Evolutionary conservation across 2,329 filamentous ascomycete genomes (phyloP).

Genomic region (Myriosclerotinia curreyana): DNA sequence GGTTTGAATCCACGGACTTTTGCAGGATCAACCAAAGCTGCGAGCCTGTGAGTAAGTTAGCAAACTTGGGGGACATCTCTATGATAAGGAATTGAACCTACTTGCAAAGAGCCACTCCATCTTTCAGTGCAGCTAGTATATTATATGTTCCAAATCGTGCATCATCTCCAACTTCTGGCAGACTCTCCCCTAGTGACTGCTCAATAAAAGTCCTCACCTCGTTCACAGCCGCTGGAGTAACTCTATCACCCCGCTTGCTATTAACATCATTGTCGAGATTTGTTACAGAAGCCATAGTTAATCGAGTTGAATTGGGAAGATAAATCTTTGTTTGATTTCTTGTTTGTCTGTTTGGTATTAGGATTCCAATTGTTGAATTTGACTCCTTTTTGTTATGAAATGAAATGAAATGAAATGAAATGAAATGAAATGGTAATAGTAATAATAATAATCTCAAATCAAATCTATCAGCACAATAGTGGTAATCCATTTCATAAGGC

Average conservation of each 20-base stretch:
- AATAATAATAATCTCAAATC: too few relatives aligned
- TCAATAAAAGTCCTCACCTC: conserved; percentile 88
- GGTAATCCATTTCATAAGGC: conserved; percentile 15
- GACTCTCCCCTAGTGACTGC: conserved; percentile 67
- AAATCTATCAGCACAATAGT: conserved; percentile 18
- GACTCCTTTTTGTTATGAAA: conserved; percentile 21
- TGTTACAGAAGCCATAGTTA: conserved; percentile 81
- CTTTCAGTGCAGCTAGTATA: conserved; percentile 80
- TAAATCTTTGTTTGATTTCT: not conserved
- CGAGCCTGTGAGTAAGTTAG: conserved; percentile 51
- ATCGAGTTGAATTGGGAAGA: not conserved
- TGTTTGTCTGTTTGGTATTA: not conserved
- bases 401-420: too few relatives aligned
- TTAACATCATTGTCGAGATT: conserved; percentile 95
- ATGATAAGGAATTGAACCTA: conserved; percentile 45
- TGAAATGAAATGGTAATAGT: too few relatives aligned
- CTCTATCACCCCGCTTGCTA: conserved; percentile 86
- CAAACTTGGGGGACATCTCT: conserved; percentile 17
- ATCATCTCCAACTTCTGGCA: conserved; percentile 56
- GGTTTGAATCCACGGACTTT: conserved; percentile 84
- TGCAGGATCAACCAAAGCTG: conserved; percentile 73
- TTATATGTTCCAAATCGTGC: conserved; percentile 42
- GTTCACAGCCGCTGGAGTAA: conserved; percentile 84
- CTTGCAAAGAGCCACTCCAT: conserved; percentile 92
- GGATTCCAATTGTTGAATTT: not conserved